Conservation (phyloP, 345 rosid species). For the Brassica rapa region DNA sequence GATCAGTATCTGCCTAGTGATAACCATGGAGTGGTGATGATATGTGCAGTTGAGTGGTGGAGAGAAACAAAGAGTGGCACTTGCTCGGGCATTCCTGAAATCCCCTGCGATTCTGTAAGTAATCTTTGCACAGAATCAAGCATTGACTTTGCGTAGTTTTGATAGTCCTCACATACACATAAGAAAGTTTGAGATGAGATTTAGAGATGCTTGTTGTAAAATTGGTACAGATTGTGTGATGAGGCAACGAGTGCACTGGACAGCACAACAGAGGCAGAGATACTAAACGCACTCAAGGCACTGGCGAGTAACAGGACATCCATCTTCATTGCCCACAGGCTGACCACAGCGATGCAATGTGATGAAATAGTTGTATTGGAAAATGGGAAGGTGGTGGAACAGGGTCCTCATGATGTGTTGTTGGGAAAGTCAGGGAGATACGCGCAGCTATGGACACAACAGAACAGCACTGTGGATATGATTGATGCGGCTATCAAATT, state of each 20-base stretch:
- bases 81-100: constrained; percentile 93
- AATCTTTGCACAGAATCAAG: neutral
- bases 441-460: constrained; percentile 94
- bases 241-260: constrained; percentile 99
- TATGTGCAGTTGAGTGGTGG: constrained; percentile 92
- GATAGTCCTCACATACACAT: constrained; percentile 2
- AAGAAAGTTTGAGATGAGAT: neutral
- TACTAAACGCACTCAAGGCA: constrained; percentile 80
- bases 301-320: constrained; percentile 87
- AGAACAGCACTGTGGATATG: constrained; percentile 67
- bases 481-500: constrained; percentile 57
- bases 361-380: constrained; percentile 97
- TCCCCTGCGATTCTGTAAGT: constrained; percentile 87
- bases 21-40: constrained; percentile 13
- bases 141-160: neutral
- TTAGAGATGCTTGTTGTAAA: neutral
- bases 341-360: constrained; percentile 98
- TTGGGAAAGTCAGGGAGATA: constrained; percentile 83
- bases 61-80: constrained; percentile 97
- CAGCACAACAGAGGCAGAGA: constrained; percentile 98
- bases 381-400: constrained; percentile 90
- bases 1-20: constrained; percentile 14
- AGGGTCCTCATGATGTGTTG: constrained; percentile 86
- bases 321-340: constrained; percentile 93
- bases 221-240: constrained; percentile 76